phyloP scores from a whole-genome alignment of 2,329 filamentous ascomycete genomes.

The Cladosporium velox region DNA sequence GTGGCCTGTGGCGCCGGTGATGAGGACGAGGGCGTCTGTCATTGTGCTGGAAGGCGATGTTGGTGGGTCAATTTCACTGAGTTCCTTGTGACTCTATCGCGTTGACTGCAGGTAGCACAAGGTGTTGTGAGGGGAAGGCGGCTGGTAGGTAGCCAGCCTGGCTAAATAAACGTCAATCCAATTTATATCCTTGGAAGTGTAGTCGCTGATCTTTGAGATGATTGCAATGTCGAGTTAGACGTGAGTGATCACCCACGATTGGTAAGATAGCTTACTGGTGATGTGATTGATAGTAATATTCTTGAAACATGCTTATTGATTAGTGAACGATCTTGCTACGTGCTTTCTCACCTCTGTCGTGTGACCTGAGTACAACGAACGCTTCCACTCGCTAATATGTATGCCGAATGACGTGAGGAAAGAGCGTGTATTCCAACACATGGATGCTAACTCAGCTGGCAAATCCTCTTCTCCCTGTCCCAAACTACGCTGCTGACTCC shows the following conservation, averaged over 20 bases:
- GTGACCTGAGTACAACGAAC: background rate
- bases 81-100: background rate
- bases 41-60: background rate
- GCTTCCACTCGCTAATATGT: background rate
- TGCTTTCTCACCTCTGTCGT: background rate
- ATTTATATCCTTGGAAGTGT: background rate
- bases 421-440: background rate
- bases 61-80: background rate
- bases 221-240: background rate
- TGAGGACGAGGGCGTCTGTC: conserved; percentile 27
- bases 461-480: conserved; percentile 43
- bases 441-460: background rate
- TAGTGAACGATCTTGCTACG: background rate
- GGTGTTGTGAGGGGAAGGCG: background rate
- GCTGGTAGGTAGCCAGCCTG: background rate
- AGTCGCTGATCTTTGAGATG: background rate
- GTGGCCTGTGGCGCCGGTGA: conserved; percentile 45
- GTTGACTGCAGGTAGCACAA: background rate
- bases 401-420: background rate
- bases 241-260: background rate
- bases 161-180: background rate
- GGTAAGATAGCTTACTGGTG: background rate
- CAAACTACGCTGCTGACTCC: conserved; percentile 47
- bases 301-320: background rate
- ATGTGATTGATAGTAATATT: background rate